Evolutionary conservation across 768 basidiomycete genomes (phyloP).

Genomic region (Pulveroboletus ravenelii): DNA sequence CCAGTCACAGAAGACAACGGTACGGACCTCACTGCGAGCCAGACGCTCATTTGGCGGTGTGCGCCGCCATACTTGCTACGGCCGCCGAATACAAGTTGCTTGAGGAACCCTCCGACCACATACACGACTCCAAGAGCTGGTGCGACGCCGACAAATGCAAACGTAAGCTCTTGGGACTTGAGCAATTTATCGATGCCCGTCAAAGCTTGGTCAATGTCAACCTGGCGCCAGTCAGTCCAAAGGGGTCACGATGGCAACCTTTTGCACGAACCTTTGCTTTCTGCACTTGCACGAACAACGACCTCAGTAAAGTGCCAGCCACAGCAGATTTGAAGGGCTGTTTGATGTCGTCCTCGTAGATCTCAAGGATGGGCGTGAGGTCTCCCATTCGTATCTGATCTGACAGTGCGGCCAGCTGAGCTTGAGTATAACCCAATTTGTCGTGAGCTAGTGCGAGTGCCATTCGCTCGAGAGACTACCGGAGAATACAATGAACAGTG

Average conservation of each 20-base stretch:
- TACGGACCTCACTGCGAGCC: conserved; percentile 65
- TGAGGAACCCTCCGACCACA: conserved; percentile 50
- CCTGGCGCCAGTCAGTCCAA: conserved; percentile 39
- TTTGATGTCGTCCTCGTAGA: conserved; percentile 92
- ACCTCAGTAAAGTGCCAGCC: conserved; percentile 74
- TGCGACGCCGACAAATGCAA: conserved; percentile 95
- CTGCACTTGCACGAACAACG: conserved; percentile 88
- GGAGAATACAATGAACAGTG: not conserved
- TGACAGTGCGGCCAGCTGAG: conserved; percentile 63
- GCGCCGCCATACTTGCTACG: conserved; percentile 57
- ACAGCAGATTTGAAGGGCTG: conserved; percentile 79
- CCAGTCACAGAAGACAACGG: not conserved
- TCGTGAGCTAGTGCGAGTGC: conserved; percentile 79
- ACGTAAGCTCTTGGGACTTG: conserved; percentile 91
- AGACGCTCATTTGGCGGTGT: conserved; percentile 49
- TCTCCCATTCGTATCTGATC: conserved; percentile 71
- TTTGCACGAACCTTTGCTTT: conserved; percentile 72
- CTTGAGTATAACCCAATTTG: conserved; percentile 58
- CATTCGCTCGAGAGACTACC: conserved; percentile 90
- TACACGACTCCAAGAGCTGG: conserved; percentile 83
- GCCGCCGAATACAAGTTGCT: conserved; percentile 46
- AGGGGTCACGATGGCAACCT: not conserved
- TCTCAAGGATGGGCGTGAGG: conserved; percentile 76
- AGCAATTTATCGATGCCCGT: conserved; percentile 90
- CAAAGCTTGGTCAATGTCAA: conserved; percentile 88